Evolutionary conservation across 768 basidiomycete genomes (phyloP).

Genomic region (Cantharellus cinnabarinus): DNA sequence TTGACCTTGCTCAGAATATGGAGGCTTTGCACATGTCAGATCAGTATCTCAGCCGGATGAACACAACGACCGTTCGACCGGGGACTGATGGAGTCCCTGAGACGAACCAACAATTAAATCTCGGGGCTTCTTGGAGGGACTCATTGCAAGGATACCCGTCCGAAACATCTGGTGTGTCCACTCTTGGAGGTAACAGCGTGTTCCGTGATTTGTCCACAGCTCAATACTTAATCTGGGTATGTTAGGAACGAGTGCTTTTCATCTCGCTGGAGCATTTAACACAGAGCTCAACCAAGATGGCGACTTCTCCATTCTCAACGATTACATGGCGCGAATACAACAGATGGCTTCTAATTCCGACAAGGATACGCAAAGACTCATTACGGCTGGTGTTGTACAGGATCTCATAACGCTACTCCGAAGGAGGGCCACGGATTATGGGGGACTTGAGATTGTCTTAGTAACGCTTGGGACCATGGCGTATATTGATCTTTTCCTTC

Average conservation of each 20-base stretch:
- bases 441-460: constrained; percentile 3
- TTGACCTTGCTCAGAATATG: too few species aligned
- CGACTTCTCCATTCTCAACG: constrained; percentile 2
- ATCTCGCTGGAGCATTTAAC: constrained; percentile 2
- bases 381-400: constrained; percentile 5
- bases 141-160: too few species aligned
- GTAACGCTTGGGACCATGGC: constrained; percentile 5
- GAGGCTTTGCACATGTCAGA: too few species aligned
- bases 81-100: too few species aligned
- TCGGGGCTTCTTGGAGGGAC: too few species aligned
- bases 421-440: constrained; percentile 3
- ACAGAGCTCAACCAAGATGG: constrained; percentile 4
- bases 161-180: too few species aligned
- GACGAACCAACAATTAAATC: too few species aligned
- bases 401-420: constrained; percentile 2
- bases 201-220: too few species aligned
- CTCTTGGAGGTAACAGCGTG: too few species aligned
- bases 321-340: constrained; percentile 2
- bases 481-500: background rate
- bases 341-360: constrained; percentile 1
- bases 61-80: too few species aligned
- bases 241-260: background rate
- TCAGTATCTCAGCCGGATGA: too few species aligned
- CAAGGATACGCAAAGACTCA: constrained; percentile 4
- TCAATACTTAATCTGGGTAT: too few species aligned